Conservation (phyloP, 768 basidiomycete genomes). For the Boletus eberwhitei region DNA sequence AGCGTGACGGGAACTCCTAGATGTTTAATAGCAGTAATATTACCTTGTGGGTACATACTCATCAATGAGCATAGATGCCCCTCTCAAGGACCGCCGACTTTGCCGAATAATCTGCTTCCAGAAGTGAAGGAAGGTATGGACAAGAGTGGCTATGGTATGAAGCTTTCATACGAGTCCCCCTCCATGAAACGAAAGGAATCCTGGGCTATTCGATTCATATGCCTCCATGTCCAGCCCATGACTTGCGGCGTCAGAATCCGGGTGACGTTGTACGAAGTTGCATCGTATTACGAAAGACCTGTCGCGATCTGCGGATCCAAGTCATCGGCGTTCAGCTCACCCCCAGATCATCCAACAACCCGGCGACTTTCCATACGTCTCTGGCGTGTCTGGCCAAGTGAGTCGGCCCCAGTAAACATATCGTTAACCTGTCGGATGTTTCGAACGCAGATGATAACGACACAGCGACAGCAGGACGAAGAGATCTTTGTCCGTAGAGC, state of each 20-base stretch:
- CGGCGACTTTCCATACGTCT: no score
- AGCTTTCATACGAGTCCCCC: not conserved
- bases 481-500: no score
- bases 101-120: conserved; percentile 68
- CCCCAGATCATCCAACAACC: no score
- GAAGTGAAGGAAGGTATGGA: conserved; percentile 54
- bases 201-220: conserved; percentile 54
- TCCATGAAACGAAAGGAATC: conserved; percentile 32
- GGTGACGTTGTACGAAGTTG: conserved; percentile 51
- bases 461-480: no score
- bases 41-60: conserved; percentile 50
- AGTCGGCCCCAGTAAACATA: no score
- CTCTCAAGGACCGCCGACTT: conserved; percentile 62
- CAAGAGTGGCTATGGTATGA: conserved; percentile 18
- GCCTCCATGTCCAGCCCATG: conserved; percentile 52
- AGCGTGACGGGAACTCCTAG: not conserved
- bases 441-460: no score
- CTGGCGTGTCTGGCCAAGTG: no score
- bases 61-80: conserved; percentile 79
- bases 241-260: conserved; percentile 51
- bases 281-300: conserved; percentile 60
- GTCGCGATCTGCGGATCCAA: conserved; percentile 22
- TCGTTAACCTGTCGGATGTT: no score
- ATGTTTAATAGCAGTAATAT: no score
- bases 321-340: no score